Percentiles rank a stretch among this genome's conserved stretches.
phyloP scores from a whole-genome alignment of 176 grass and related monocot genomes.

The Oryza australiensis region DNA sequence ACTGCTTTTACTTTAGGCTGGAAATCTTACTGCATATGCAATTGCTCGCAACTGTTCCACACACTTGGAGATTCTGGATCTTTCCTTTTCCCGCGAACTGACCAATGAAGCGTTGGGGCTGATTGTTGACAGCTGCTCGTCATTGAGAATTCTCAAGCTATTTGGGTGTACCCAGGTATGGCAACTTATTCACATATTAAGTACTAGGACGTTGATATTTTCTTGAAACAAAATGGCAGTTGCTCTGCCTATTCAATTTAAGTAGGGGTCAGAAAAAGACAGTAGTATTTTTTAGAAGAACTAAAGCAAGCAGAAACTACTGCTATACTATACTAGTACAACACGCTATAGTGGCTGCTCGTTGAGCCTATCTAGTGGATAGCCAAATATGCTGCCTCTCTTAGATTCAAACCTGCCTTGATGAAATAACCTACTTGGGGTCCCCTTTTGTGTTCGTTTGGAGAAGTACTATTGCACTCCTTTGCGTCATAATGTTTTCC shows the following conservation, averaged over 20 bases:
- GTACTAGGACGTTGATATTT: neutral
- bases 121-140: constrained; percentile 70
- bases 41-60: constrained; percentile 63
- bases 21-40: constrained; percentile 73
- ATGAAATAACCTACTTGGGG: neutral
- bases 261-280: neutral
- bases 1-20: constrained; percentile 53
- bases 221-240: neutral
- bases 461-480: neutral
- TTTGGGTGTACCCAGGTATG: constrained; percentile 97
- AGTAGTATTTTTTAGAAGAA: neutral
- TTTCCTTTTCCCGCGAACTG: constrained; percentile 90
- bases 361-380: neutral
- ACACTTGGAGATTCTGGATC: constrained; percentile 68
- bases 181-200: neutral
- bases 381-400: neutral
- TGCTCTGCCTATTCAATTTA: neutral
- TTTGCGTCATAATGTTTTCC: neutral
- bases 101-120: constrained; percentile 82
- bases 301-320: neutral
- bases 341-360: too few species aligned
- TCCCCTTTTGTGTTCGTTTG: neutral
- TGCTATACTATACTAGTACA: neutral
- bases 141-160: constrained; percentile 72
- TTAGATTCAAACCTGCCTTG: neutral